These are phyloP conservation scores for Ustilago cynodontis DNA, from an alignment of 1,284 basidiomycete species.

Conservation along the genomic window DNA sequence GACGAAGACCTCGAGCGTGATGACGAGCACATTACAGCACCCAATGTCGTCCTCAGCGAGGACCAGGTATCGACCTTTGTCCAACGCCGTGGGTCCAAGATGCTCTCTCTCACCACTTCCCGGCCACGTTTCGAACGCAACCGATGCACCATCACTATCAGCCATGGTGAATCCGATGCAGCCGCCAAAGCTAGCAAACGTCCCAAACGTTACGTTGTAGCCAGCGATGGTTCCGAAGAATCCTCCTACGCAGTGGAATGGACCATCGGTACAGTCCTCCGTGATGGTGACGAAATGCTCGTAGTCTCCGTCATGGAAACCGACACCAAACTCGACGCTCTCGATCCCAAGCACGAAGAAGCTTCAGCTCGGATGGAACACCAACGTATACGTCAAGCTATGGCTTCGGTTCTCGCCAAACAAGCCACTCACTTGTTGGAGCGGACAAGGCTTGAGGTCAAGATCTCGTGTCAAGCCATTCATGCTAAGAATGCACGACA, in stretches of 20 bases:
- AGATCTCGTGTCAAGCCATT: conserved; percentile 90
- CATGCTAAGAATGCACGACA: conserved; percentile 89
- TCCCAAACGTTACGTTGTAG: conserved; percentile 83
- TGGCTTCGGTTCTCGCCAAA: conserved; percentile 83
- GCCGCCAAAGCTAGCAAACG: conserved; percentile 73
- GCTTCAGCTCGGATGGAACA: conserved; percentile 81
- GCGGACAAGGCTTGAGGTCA: conserved; percentile 87
- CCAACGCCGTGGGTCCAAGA: conserved; percentile 41
- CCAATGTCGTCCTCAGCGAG: conserved; percentile 50
- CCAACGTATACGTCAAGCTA: conserved; percentile 92
- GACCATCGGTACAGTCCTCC: conserved; percentile 92
- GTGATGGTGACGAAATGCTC: conserved; percentile 82
- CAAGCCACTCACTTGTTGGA: conserved; percentile 90
- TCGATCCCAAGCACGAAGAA: conserved; percentile 74
- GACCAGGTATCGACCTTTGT: conserved; percentile 38
- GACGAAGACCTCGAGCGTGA: conserved; percentile 40
- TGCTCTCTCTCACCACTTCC: conserved; percentile 37
- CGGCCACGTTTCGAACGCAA: conserved; percentile 89
- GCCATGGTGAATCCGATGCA: conserved; percentile 73
- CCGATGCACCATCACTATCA: conserved; percentile 88
- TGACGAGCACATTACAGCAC: conserved; percentile 49
- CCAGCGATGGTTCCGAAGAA: conserved; percentile 87
- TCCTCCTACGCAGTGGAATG: conserved; percentile 66
- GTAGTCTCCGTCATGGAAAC: conserved; percentile 89
- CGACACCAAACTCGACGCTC: conserved; percentile 76